phyloP scores from a whole-genome alignment of 345 rosid species.

The Lumnitzera littorea region DNA sequence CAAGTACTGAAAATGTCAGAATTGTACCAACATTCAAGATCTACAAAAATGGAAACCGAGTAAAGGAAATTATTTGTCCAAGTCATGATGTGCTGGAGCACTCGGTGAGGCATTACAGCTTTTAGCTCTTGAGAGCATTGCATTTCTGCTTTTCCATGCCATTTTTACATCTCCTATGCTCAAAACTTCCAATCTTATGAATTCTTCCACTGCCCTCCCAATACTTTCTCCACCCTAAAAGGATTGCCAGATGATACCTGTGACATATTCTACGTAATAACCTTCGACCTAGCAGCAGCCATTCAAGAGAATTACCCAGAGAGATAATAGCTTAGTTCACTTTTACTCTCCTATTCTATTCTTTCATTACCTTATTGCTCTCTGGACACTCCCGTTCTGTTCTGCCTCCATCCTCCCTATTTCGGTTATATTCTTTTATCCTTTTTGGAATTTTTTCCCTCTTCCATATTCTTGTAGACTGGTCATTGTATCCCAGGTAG shows the following conservation, averaged over 20 bases:
- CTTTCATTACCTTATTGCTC: conserved; percentile 57
- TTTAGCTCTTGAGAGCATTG: conserved; percentile 34
- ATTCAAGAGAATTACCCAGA: conserved; percentile 32
- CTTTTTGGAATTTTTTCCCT: conserved; percentile 1
- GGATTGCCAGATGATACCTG: conserved; percentile 28
- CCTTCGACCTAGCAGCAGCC: conserved; percentile 20
- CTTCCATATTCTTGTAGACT: conserved; percentile 29
- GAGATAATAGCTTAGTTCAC: conserved; percentile 42
- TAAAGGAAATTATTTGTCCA: conserved; percentile 92
- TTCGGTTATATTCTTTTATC: neutral
- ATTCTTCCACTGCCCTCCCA: conserved; percentile 19
- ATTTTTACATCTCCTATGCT: conserved; percentile 11
- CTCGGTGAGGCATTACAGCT: conserved; percentile 91
- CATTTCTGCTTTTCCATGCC: conserved; percentile 13
- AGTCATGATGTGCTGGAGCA: conserved; percentile 80
- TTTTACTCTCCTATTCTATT: conserved; percentile 44
- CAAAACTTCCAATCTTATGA: conserved; percentile 12
- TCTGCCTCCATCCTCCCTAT: conserved; percentile 14
- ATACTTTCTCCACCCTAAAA: conserved; percentile 20
- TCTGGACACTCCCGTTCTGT: conserved; percentile 23
- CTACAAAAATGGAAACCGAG: conserved; percentile 66
- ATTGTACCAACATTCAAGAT: conserved; percentile 96
- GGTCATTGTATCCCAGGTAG: conserved; percentile 27
- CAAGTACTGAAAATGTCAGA: conserved; percentile 72
- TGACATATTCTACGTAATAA: conserved; percentile 44